These are phyloP conservation scores for Eurotiales sp. DNA, from an alignment of 2,329 filamentous ascomycete genomes.

Conservation along the genomic window DNA sequence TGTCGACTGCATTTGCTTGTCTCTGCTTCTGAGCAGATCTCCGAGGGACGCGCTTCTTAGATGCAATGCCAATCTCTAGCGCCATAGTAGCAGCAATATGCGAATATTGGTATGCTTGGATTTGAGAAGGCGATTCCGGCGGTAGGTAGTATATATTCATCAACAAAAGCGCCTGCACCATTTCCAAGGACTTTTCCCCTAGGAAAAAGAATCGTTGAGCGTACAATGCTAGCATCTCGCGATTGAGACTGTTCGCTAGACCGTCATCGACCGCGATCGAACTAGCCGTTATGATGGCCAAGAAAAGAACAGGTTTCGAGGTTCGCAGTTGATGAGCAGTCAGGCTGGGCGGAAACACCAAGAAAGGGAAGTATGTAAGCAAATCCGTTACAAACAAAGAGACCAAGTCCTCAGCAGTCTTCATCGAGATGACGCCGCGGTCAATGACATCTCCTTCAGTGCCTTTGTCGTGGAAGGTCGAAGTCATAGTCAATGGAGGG, in stretches of 20 bases:
- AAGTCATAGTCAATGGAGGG: constrained; percentile 20
- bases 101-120: constrained; percentile 52
- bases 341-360: constrained; percentile 26
- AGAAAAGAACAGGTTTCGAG: constrained; percentile 62
- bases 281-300: constrained; percentile 66
- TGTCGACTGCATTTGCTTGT: constrained; percentile 8
- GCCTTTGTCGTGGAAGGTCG: constrained; percentile 19
- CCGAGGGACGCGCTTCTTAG: constrained; percentile 26
- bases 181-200: constrained; percentile 50
- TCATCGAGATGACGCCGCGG: constrained; percentile 29
- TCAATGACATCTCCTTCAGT: constrained; percentile 27
- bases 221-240: constrained; percentile 48
- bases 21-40: constrained; percentile 16
- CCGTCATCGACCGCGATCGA: constrained; percentile 52
- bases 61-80: constrained; percentile 40
- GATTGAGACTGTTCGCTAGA: constrained; percentile 44
- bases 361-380: constrained; percentile 27
- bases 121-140: constrained; percentile 44
- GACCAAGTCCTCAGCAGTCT: constrained; percentile 29
- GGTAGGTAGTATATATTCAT: constrained; percentile 51
- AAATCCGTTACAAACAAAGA: constrained; percentile 30
- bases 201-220: constrained; percentile 47
- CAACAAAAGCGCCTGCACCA: constrained; percentile 49
- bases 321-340: constrained; percentile 29
- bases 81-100: constrained; percentile 52